Conservation (phyloP, 2,329 filamentous ascomycete species). For the Fusarium dlaminii region DNA sequence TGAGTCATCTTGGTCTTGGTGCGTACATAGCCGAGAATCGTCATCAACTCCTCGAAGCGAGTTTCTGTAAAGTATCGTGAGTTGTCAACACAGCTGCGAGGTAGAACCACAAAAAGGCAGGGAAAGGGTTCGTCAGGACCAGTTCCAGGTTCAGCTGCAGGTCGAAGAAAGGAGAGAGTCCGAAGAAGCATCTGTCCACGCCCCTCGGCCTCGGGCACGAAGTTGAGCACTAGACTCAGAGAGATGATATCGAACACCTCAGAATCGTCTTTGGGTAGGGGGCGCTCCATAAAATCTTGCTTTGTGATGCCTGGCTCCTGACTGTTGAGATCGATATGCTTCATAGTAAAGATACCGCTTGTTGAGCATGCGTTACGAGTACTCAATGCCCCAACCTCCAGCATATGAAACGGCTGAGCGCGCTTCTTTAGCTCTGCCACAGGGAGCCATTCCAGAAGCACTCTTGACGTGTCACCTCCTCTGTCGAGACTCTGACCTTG, state of each 20-base stretch:
- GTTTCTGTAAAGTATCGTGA: conserved; percentile 86
- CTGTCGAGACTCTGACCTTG: conserved; percentile 72
- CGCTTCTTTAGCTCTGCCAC: conserved; percentile 41
- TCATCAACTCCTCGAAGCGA: conserved; percentile 78
- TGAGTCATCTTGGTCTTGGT: conserved; percentile 76
- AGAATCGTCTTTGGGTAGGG: conserved; percentile 68
- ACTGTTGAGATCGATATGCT: conserved; percentile 90
- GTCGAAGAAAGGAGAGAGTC: conserved; percentile 74
- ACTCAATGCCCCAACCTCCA: conserved; percentile 91
- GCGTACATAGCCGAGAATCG: conserved; percentile 75
- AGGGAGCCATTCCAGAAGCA: conserved; percentile 71
- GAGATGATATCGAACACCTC: conserved; percentile 90
- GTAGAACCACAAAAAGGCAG: conserved; percentile 87
- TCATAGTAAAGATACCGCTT: conserved; percentile 75
- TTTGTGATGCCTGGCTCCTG: conserved; percentile 82
- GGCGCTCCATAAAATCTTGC: conserved; percentile 93
- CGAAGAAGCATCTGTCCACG: conserved; percentile 88
- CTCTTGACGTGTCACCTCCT: conserved; percentile 72
- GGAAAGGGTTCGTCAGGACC: conserved; percentile 60
- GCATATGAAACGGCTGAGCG: conserved; percentile 64
- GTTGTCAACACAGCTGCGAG: conserved; percentile 87
- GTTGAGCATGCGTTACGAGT: conserved; percentile 84
- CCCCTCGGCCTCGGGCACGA: conserved; percentile 78
- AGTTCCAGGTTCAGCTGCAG: conserved; percentile 14
- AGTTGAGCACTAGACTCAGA: conserved; percentile 92